A percentile compares a stretch with the other conserved stretches of the same genome.
phyloP scores from a whole-genome alignment of 2,329 filamentous ascomycete species.

The Pseudopyrenochaeta lycopersici region DNA sequence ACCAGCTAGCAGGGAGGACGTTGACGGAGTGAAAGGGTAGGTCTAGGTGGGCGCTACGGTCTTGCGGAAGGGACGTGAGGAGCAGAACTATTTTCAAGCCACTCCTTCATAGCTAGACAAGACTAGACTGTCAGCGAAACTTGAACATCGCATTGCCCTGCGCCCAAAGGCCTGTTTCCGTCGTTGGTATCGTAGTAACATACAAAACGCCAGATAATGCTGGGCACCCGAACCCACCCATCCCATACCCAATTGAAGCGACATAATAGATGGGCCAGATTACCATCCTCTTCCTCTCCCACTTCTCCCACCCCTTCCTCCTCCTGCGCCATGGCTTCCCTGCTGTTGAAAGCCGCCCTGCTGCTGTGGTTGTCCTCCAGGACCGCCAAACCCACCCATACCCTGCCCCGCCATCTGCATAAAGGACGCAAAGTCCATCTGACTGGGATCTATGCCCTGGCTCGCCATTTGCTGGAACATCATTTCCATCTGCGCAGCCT shows the following conservation, averaged over 20 bases:
- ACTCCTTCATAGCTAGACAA: not conserved
- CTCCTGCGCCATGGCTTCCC: conserved; percentile 39
- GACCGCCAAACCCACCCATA: conserved; percentile 38
- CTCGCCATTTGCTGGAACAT: conserved; percentile 64
- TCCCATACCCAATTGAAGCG: not conserved
- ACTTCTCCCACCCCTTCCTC: conserved; percentile 35
- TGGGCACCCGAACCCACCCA: not conserved
- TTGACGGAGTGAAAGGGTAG: not conserved
- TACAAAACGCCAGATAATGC: conserved; percentile 27
- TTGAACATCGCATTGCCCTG: conserved; percentile 8
- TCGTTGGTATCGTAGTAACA: conserved; percentile 31
- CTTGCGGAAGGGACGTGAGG: not conserved
- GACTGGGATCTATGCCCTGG: conserved; percentile 54
- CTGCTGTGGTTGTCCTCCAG: conserved; percentile 27
- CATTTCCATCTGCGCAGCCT: conserved; percentile 67
- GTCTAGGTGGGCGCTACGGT: not conserved
- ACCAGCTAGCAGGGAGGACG: not conserved
- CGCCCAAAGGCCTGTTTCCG: conserved; percentile 16
- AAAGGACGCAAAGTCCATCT: conserved; percentile 46
- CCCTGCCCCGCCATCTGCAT: conserved; percentile 47
- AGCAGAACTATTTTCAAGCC: not conserved
- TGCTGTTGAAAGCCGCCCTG: conserved; percentile 36
- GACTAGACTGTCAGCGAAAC: conserved; percentile 10
- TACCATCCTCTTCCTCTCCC: conserved; percentile 37
- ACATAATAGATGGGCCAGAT: not conserved